Evolutionary conservation across 768 basidiomycete genomes (phyloP).

Genomic region (Russula earlei): DNA sequence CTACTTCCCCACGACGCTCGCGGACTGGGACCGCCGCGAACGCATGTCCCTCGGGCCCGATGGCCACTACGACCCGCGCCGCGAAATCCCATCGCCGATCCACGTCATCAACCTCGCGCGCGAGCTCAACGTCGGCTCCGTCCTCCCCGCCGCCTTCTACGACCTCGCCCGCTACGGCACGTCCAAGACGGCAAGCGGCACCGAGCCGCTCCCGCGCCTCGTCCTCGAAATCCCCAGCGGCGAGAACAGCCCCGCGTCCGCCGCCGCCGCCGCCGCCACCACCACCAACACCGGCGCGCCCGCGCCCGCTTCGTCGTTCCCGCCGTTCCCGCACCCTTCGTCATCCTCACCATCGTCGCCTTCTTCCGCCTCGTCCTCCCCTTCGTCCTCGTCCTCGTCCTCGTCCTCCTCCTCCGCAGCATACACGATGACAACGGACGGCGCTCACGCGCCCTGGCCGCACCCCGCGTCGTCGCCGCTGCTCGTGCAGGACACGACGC

Average conservation of each 20-base stretch:
- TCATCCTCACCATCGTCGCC: neutral
- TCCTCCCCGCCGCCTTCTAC: constrained; percentile 67
- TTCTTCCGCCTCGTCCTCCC: neutral
- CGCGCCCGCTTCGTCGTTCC: neutral
- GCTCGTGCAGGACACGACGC: constrained; percentile 11
- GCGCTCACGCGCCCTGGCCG: constrained; percentile 8
- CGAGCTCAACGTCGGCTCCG: constrained; percentile 45
- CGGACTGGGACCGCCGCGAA: constrained; percentile 63
- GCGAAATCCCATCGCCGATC: constrained; percentile 54
- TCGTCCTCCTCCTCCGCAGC: neutral
- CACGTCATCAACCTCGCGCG: constrained; percentile 61
- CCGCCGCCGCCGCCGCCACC: neutral
- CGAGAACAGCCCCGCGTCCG: neutral
- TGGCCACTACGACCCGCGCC: constrained; percentile 52
- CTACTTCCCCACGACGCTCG: constrained; percentile 62
- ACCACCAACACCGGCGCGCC: constrained; percentile 8
- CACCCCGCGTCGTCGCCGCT: constrained; percentile 1
- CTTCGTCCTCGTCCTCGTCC: neutral
- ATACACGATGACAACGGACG: neutral
- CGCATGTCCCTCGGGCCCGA: constrained; percentile 38
- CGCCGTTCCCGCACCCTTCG: neutral
- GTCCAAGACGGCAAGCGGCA: constrained; percentile 54
- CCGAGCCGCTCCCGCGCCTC: constrained; percentile 27
- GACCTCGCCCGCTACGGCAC: constrained; percentile 67
- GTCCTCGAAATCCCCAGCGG: constrained; percentile 1